Base-by-base conservation (phyloP, 108 stramenopile genomes). In the Conticribra weissflogii region DNA sequence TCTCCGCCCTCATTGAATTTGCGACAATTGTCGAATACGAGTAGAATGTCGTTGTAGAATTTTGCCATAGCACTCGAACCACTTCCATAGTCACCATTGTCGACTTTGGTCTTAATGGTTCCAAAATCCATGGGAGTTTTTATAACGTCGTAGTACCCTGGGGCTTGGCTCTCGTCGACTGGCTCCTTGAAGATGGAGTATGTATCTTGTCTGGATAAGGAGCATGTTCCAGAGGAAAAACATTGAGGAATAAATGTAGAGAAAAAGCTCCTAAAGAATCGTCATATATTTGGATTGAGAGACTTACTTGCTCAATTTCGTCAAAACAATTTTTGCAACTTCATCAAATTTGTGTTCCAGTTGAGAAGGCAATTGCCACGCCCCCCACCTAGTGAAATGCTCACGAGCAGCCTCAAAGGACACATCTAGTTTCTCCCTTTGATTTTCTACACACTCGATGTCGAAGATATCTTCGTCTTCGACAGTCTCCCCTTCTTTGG, bases 1-100 rank as follows among this genome's bases (percentile, higher is more conserved):
- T 89, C 88, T 24, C 71, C 78, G 24, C 82, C 84, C 31, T 70
- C 81, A 47, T 92, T 92, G 84, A 89, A 92, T 47, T 70, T 23
- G 19, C 41, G 32, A 47, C 91, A 92, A 64, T 92, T 92, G 48
- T 92, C 88, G 31, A 92, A 88, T 36, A 88, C 83, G 29, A 92
- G 85, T 31, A 84, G 28, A 46, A 89, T 81, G 56, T 92, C 91
- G 15, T 84, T 62, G 61, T 85, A 92, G 3, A 92, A 63, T 30
- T 69, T 81, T 5, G 78, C 65, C 9, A 73, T 72, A 15, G 84
- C 88, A 15, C 77, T 65, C n/a, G 86, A 82, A 33, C 89, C 92
- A 44, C 69, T 50, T 15, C 93, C 93, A 48, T 94, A 94, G 54
- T 77, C 71, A 29, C 87, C 90, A 17, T 79, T 67, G 29, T 84